phyloP scores from a whole-genome alignment of 306 rosid species.

The Cicer arietinum region DNA sequence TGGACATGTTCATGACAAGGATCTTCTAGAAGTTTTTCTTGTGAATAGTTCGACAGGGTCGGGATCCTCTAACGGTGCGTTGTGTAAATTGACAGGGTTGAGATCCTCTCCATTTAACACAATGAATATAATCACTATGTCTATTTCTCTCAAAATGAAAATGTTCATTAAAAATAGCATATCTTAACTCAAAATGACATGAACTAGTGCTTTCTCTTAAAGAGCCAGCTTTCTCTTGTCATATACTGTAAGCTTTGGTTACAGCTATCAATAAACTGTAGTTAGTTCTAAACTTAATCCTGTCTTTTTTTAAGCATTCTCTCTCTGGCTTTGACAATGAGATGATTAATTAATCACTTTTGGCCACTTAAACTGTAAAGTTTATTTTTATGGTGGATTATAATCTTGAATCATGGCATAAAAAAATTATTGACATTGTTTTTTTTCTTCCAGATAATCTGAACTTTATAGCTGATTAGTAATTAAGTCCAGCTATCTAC shows the following conservation, averaged over 20 bases:
- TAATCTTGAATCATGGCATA: background rate
- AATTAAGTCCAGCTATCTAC: background rate
- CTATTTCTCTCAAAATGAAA: too few species aligned
- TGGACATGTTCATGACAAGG: constrained; percentile 65
- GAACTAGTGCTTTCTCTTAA: constrained; percentile 35
- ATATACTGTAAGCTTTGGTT: constrained; percentile 33
- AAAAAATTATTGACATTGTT: too few species aligned
- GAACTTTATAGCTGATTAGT: background rate
- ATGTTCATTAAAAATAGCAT: too few species aligned
- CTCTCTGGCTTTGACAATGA: background rate
- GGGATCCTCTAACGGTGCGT: background rate
- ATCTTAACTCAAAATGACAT: background rate
- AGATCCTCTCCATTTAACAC: too few species aligned
- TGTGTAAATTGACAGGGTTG: constrained; percentile 15
- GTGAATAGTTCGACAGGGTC: background rate
- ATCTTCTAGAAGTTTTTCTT: constrained; percentile 55
- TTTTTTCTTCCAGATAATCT: background rate
- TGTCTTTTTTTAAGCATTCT: background rate
- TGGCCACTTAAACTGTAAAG: background rate
- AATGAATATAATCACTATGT: too few species aligned
- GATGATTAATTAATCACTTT: background rate
- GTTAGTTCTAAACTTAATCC: constrained; percentile 37
- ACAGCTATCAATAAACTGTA: constrained; percentile 48
- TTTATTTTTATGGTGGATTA: background rate
- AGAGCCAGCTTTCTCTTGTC: constrained; percentile 47